phyloP scores from a whole-genome alignment of 441 rosid species.

The Daphne laureola region DNA sequence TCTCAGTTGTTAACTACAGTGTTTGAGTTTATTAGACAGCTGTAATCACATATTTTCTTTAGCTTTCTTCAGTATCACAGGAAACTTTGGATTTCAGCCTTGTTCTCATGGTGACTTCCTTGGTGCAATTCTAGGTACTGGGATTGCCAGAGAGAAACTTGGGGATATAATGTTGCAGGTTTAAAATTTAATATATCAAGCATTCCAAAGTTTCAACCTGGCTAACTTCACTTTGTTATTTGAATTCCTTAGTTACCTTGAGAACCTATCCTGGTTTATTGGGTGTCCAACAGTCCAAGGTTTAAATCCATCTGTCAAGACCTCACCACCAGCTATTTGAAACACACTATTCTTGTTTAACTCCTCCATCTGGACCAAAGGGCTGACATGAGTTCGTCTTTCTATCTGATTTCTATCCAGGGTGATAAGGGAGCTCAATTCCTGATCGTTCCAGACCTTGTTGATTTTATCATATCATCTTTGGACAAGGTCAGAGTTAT shows the following conservation, averaged over 20 bases:
- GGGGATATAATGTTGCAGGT: slow-evolving; percentile 95
- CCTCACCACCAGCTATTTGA: too few species aligned
- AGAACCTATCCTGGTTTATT: too few species aligned
- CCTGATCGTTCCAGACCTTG: slow-evolving; percentile 77
- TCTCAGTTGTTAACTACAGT: slow-evolving; percentile 4
- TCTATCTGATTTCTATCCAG: slow-evolving; percentile 27
- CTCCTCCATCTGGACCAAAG: slow-evolving; percentile 1
- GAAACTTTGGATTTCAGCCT: slow-evolving; percentile 68
- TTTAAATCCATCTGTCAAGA: too few species aligned
- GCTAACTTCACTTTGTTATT: too few species aligned
- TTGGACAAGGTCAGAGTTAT: slow-evolving; percentile 63
- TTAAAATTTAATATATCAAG: slow-evolving; percentile 11
- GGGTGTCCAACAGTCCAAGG: too few species aligned
- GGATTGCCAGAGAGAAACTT: slow-evolving; percentile 73
- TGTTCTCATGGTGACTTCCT: slow-evolving; percentile 93
- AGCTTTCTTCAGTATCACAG: slow-evolving; percentile 43
- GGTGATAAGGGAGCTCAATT: slow-evolving; percentile 85
- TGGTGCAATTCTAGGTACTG: slow-evolving; percentile 85
- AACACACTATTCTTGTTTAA: neutral
- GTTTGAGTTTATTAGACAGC: slow-evolving; percentile 6
- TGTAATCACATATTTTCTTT: slow-evolving; percentile 11
- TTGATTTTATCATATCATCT: slow-evolving; percentile 59
- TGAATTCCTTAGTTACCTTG: too few species aligned
- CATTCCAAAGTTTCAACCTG: neutral
- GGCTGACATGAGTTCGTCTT: neutral